phyloP scores from a whole-genome alignment of 495 filamentous ascomycete genomes.

The Aspergillus haitiensis region DNA sequence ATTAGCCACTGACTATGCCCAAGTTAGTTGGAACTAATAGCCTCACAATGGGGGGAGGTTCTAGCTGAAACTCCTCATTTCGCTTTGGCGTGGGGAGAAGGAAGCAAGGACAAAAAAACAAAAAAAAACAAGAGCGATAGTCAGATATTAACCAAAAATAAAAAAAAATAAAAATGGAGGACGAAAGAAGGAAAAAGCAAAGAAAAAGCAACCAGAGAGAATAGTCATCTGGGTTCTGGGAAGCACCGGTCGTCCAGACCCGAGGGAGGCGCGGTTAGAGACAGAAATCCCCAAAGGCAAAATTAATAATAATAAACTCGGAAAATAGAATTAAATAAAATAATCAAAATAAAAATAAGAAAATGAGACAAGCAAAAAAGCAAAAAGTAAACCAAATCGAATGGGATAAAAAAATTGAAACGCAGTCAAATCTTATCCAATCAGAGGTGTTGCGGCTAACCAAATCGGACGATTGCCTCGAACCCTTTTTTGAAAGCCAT shows the following conservation, averaged over 20 bases:
- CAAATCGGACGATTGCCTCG: not conserved
- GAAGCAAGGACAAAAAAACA: slow-evolving; percentile 2
- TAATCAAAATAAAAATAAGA: slow-evolving; percentile 1
- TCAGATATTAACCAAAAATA: slow-evolving; percentile 9
- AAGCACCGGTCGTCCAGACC: not conserved
- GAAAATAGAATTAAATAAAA: not conserved
- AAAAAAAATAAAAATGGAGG: not conserved
- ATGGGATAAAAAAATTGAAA: slow-evolving; percentile 25
- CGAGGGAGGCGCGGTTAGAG: slow-evolving; percentile 22
- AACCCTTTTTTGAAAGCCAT: not conserved
- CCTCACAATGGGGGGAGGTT: not conserved
- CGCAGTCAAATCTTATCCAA: slow-evolving; percentile 2
- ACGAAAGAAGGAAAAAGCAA: slow-evolving; percentile 9
- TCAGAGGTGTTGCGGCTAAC: not conserved
- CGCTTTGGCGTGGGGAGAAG: slow-evolving; percentile 9
- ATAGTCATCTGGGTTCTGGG: not conserved
- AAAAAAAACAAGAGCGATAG: slow-evolving; percentile 1
- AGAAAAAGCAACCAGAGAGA: slow-evolving; percentile 7
- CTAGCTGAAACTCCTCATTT: not conserved
- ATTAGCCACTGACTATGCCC: not conserved
- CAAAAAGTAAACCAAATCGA: slow-evolving; percentile 23
- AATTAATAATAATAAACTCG: slow-evolving; percentile 4
- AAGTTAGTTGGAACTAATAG: not conserved
- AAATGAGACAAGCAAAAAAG: slow-evolving; percentile 17
- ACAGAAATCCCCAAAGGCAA: slow-evolving; percentile 11